These are phyloP conservation scores for Amoebophrya sp. DNA, from an alignment of 169 alveolate genomes.

Conservation along the genomic window DNA sequence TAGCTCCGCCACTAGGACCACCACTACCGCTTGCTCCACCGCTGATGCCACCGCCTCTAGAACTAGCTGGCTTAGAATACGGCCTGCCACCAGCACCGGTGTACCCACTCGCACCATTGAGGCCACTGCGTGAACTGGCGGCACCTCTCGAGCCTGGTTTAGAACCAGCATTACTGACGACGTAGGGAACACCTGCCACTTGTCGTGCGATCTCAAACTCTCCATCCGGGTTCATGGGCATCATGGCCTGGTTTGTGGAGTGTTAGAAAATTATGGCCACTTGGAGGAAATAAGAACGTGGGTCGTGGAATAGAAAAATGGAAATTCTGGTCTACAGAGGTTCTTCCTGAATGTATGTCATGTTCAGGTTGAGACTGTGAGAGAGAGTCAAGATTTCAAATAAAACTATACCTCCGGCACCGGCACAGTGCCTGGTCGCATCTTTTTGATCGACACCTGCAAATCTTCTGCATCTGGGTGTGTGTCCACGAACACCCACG, in stretches of 20 bases:
- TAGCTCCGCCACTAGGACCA: neutral
- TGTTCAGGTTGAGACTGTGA: too few species aligned
- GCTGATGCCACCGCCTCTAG: neutral
- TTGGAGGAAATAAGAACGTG: too few species aligned
- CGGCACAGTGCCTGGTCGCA: neutral
- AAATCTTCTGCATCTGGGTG: neutral
- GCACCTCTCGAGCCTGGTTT: neutral
- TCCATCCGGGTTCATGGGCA: neutral
- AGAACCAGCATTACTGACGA: neutral
- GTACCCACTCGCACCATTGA: too few species aligned
- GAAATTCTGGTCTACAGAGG: too few species aligned
- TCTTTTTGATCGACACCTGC: neutral
- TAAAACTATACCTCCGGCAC: constrained; percentile 7
- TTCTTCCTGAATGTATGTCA: too few species aligned
- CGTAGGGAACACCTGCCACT: constrained; percentile 12
- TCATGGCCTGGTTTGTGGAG: neutral
- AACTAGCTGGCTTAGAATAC: neutral
- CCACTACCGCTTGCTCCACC: neutral
- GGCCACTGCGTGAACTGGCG: neutral
- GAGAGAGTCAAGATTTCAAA: too few species aligned
- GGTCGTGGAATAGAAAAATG: too few species aligned
- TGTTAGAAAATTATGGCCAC: too few species aligned
- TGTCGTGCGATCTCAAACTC: neutral
- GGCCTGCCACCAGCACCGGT: neutral
- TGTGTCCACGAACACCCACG: constrained; percentile 11